These are phyloP conservation scores for Cyberlindnera japonica DNA, from an alignment of 805 yeast species.

Conservation along the genomic window DNA sequence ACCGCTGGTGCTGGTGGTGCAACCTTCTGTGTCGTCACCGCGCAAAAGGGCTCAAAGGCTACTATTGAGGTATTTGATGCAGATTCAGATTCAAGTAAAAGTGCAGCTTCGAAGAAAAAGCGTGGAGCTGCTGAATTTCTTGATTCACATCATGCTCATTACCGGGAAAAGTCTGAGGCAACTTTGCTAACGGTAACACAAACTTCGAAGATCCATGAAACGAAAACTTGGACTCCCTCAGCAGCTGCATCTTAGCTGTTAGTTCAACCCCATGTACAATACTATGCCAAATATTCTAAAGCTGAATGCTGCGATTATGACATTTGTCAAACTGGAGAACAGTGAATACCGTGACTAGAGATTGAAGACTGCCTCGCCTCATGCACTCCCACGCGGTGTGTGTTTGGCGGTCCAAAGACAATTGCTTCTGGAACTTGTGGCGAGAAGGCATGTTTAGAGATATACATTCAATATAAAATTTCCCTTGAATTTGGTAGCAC, in stretches of 20 bases:
- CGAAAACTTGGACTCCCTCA: too few relatives aligned
- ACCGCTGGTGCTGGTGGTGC: slow-evolving; percentile 62
- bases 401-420: too few relatives aligned
- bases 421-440: too few relatives aligned
- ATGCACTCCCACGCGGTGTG: too few relatives aligned
- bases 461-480: neutral
- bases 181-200: neutral
- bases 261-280: too few relatives aligned
- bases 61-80: slow-evolving; percentile 63
- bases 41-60: slow-evolving; percentile 57
- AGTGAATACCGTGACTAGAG: too few relatives aligned
- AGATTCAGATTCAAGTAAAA: neutral
- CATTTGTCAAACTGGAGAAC: too few relatives aligned
- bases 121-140: slow-evolving; percentile 5
- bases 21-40: slow-evolving; percentile 82
- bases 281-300: too few relatives aligned
- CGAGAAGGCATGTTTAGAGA: neutral
- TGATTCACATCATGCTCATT: slow-evolving; percentile 11
- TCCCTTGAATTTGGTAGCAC: neutral
- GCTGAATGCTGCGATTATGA: too few relatives aligned
- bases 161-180: neutral
- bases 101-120: slow-evolving; percentile 5
- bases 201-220: too few relatives aligned
- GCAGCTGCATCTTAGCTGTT: too few relatives aligned
- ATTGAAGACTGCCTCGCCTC: too few relatives aligned